A percentile compares a stretch with the other conserved stretches of the same genome.
phyloP scores from a whole-genome alignment of 805 yeast species.

The Tetrapisispora pingtungensis region DNA sequence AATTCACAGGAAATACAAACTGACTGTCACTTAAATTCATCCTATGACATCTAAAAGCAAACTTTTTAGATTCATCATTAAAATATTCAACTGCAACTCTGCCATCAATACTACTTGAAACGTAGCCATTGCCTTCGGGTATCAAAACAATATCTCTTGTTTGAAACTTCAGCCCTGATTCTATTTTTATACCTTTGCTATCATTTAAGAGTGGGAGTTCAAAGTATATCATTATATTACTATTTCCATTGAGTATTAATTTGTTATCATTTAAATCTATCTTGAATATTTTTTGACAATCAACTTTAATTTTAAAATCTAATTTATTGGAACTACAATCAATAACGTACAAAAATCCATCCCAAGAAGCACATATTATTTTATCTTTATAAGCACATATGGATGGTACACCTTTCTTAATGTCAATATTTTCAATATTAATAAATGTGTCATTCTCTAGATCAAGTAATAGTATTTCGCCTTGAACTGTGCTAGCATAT shows the following conservation, averaged over 20 bases:
- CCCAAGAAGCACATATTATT: constrained; percentile 55
- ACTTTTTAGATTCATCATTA: constrained; percentile 41
- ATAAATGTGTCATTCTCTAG: constrained; percentile 33
- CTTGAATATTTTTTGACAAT: constrained; percentile 32
- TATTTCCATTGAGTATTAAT: constrained; percentile 45
- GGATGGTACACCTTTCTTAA: constrained; percentile 33
- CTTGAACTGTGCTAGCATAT: constrained; percentile 44
- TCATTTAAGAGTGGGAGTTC: constrained; percentile 9
- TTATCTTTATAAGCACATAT: constrained; percentile 12
- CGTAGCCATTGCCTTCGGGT: constrained; percentile 49
- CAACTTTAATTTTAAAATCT: constrained; percentile 2
- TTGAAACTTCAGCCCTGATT: constrained; percentile 59
- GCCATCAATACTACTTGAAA: constrained; percentile 70
- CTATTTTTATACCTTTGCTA: constrained; percentile 21
- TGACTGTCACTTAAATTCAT: constrained; percentile 37
- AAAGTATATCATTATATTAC: constrained; percentile 34
- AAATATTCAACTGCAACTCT: constrained; percentile 66
- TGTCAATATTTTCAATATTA: constrained; percentile 24
- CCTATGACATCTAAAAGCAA: constrained; percentile 79
- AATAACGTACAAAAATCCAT: constrained; percentile 38
- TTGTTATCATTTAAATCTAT: constrained; percentile 44
- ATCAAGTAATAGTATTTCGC: constrained; percentile 44
- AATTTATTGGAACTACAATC: constrained; percentile 32
- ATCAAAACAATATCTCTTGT: constrained; percentile 45
- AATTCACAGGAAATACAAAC: constrained; percentile 65